Conservation (phyloP, 176 grass and related monocot species). For the Metroxylon sagu region DNA sequence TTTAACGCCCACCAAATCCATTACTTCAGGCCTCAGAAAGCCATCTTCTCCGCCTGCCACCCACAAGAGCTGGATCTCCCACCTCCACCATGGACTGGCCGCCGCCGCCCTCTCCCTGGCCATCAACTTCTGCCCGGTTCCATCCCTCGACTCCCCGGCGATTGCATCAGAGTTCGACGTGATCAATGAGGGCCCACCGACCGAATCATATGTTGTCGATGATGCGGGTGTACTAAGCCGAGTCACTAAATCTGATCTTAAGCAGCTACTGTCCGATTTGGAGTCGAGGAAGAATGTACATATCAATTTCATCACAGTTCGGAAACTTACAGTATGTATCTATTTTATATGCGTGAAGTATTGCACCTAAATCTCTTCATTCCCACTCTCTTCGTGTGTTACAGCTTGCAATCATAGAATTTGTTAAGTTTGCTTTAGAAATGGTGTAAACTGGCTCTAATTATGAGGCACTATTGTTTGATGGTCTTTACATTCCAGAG, state of each 20-base stretch:
- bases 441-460: too few species aligned
- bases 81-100: slow-evolving; percentile 69
- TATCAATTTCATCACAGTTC: slow-evolving; percentile 87
- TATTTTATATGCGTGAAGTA: too few species aligned
- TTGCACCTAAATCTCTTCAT: too few species aligned
- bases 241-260: slow-evolving; percentile 88
- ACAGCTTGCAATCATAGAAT: too few species aligned
- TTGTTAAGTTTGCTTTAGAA: too few species aligned
- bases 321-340: slow-evolving; percentile 74
- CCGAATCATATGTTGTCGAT: slow-evolving; percentile 70
- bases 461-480: too few species aligned
- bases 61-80: slow-evolving; percentile 46
- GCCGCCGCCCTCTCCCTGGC: slow-evolving; percentile 64
- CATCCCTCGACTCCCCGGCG: slow-evolving; percentile 27
- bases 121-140: slow-evolving; percentile 51
- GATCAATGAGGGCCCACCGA: slow-evolving; percentile 63
- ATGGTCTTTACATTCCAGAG: too few species aligned
- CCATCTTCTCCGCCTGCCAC: background rate
- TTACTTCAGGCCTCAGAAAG: slow-evolving; percentile 38
- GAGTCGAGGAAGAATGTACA: slow-evolving; percentile 74
- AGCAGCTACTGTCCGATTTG: slow-evolving; percentile 62
- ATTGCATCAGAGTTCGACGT: slow-evolving; percentile 87
- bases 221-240: slow-evolving; percentile 94
- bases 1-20: slow-evolving; percentile 14
- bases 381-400: too few species aligned